A percentile compares a stretch with the other conserved stretches of the same genome.
Conservation (phyloP, 169 alveolate genomes). For the Plasmodium inui region DNA sequence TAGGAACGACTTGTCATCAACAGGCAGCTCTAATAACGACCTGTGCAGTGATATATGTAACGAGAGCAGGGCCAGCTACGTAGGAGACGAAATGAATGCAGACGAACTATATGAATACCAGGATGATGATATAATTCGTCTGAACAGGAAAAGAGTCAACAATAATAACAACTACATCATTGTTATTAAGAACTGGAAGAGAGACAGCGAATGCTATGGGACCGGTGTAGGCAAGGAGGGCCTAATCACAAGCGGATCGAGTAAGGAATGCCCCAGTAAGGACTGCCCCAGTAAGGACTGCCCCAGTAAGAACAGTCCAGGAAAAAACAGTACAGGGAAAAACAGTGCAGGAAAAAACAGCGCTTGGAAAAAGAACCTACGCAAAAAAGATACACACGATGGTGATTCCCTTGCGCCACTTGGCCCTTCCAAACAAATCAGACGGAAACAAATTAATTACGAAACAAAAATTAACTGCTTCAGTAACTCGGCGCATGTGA, state of each 20-base stretch:
- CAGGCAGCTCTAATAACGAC: slow-evolving; percentile 6
- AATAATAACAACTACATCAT: slow-evolving; percentile 27
- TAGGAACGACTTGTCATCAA: not conserved
- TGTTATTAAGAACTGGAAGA: slow-evolving; percentile 28
- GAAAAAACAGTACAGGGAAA: no score
- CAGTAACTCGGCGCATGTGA: slow-evolving; percentile 25
- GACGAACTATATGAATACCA: slow-evolving; percentile 6
- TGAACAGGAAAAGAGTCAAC: not conserved
- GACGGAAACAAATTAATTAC: not conserved
- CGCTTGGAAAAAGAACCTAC: not conserved
- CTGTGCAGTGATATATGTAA: slow-evolving; percentile 5
- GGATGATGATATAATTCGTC: slow-evolving; percentile 5
- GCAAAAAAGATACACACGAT: not conserved
- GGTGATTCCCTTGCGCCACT: not conserved
- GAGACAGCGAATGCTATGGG: slow-evolving; percentile 2
- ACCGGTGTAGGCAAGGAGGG: not conserved
- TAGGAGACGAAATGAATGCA: slow-evolving; percentile 28
- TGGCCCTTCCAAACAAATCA: not conserved
- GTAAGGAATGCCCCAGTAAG: not conserved
- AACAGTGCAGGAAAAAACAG: not conserved
- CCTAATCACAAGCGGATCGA: not conserved
- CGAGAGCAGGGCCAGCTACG: slow-evolving; percentile 13
- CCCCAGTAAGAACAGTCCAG: no score
- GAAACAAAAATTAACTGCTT: slow-evolving; percentile 50
- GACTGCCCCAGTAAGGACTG: no score